A percentile compares a stretch with the other conserved stretches of the same genome.
Conservation (phyloP, 371 early-diverging fungal species). For the Nematocida major region DNA sequence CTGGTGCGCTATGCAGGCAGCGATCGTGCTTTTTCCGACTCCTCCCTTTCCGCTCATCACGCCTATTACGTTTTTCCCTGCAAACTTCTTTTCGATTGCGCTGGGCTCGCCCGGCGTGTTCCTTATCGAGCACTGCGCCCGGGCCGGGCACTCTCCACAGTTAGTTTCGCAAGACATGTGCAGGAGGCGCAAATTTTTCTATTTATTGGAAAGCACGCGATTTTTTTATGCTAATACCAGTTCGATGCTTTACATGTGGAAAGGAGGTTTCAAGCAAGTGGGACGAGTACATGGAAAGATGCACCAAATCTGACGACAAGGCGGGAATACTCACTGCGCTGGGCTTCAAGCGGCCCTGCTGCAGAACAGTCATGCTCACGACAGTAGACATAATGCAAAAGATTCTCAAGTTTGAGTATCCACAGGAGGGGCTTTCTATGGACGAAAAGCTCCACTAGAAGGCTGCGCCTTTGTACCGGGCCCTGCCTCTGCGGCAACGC, state of each 20-base stretch:
- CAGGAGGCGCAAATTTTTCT: neutral
- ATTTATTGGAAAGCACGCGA: conserved; percentile 3
- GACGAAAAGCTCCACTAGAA: neutral
- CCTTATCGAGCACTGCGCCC: neutral
- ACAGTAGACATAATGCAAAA: conserved; percentile 97
- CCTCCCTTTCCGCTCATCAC: conserved; percentile 82
- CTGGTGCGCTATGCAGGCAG: neutral
- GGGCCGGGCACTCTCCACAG: conserved; percentile 23
- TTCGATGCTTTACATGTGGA: conserved; percentile 88
- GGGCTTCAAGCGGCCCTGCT: conserved; percentile 90
- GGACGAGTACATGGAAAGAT: conserved; percentile 77
- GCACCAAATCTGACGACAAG: conserved; percentile 72
- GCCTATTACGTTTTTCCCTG: conserved; percentile 72
- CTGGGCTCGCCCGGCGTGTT: neutral
- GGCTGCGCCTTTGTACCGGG: no score
- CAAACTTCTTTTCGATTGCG: conserved; percentile 6
- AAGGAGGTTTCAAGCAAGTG: conserved; percentile 95
- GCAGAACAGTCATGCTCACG: conserved; percentile 92
- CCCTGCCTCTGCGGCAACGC: no score
- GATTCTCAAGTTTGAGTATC: conserved; percentile 77
- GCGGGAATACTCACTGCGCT: conserved; percentile 75
- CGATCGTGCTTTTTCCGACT: conserved; percentile 91
- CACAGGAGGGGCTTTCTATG: conserved; percentile 23
- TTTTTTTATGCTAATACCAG: conserved; percentile 78
- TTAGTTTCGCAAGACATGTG: neutral